These are phyloP conservation scores for Malassezia globosa DNA, from an alignment of 1,284 basidiomycete genomes.

Conservation along the genomic window DNA sequence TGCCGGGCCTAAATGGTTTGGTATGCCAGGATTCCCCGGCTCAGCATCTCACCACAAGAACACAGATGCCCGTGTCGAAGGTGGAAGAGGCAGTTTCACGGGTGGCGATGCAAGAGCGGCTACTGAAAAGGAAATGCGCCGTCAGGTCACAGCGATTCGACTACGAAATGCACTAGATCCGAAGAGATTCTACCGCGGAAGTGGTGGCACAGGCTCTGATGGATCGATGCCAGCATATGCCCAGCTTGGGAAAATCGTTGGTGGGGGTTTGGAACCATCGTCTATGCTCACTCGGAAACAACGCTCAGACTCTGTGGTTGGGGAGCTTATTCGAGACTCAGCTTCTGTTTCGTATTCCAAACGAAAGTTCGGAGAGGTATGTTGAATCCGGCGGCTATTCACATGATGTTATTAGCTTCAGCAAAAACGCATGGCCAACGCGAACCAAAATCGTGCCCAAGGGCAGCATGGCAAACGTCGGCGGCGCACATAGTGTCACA, in stretches of 20 bases:
- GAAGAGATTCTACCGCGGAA: slow-evolving; percentile 73
- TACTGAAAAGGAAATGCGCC: slow-evolving; percentile 56
- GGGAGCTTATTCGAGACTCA: slow-evolving; percentile 76
- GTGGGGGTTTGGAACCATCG: slow-evolving; percentile 65
- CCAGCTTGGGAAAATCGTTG: slow-evolving; percentile 80
- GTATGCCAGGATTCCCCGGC: slow-evolving; percentile 63
- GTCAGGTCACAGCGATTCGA: slow-evolving; percentile 83
- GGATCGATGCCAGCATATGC: slow-evolving; percentile 55
- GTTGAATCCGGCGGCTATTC: background rate
- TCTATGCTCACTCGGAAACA: slow-evolving; percentile 60
- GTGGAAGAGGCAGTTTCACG: slow-evolving; percentile 22
- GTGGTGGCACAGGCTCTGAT: slow-evolving; percentile 63
- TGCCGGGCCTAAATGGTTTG: slow-evolving; percentile 76
- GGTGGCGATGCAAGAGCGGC: slow-evolving; percentile 31
- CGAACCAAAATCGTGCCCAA: background rate
- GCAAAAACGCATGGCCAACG: slow-evolving; percentile 6
- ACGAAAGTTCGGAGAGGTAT: slow-evolving; percentile 75
- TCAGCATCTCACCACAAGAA: slow-evolving; percentile 8
- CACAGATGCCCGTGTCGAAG: slow-evolving; percentile 22
- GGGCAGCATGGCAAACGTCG: slow-evolving; percentile 3
- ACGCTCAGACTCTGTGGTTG: slow-evolving; percentile 70
- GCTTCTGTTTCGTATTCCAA: slow-evolving; percentile 79
- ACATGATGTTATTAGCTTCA: slow-evolving; percentile 5
- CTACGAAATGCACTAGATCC: slow-evolving; percentile 86
- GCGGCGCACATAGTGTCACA: background rate